Evolutionary conservation across 108 stramenopile species (phyloP).

Genomic region (Seminavis robusta): DNA sequence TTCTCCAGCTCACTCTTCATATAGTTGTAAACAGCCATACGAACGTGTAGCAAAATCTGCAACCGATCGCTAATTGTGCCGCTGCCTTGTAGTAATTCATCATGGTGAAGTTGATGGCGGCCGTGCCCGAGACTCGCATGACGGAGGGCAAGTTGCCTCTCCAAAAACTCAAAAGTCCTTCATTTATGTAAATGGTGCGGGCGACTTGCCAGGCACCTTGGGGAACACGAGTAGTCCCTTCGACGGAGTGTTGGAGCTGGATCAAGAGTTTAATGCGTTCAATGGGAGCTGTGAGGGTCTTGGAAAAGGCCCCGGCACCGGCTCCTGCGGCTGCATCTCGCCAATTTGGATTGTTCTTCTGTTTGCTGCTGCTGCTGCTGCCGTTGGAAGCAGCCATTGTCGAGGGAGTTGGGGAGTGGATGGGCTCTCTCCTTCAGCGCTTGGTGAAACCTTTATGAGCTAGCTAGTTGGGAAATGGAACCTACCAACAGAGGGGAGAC

Average conservation of each 20-base stretch:
- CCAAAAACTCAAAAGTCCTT: constrained; percentile 75
- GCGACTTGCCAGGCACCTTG: constrained; percentile 70
- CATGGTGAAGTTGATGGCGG: constrained; percentile 78
- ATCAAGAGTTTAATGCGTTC: constrained; percentile 97
- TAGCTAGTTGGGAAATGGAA: no score
- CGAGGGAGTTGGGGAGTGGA: no score
- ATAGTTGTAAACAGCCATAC: no score
- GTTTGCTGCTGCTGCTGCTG: no score
- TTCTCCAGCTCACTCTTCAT: no score
- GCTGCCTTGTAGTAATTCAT: constrained; percentile 89
- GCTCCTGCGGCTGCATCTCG: constrained; percentile 77
- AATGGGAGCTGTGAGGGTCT: constrained; percentile 92
- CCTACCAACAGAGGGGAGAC: no score
- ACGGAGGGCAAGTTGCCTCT: constrained; percentile 84
- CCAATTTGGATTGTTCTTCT: no score
- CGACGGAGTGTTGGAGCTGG: constrained; percentile 89
- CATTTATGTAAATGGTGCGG: constrained; percentile 46
- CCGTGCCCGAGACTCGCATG: constrained; percentile 62
- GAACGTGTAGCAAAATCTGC: no score
- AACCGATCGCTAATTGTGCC: no score
- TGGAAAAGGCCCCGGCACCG: constrained; percentile 76
- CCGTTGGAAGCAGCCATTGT: no score
- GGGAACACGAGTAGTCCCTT: constrained; percentile 93
- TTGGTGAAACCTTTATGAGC: no score
- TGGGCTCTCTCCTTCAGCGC: no score